Evolutionary conservation across 371 early-diverging fungal species (phyloP).

Genomic region (Mortierella sp.): DNA sequence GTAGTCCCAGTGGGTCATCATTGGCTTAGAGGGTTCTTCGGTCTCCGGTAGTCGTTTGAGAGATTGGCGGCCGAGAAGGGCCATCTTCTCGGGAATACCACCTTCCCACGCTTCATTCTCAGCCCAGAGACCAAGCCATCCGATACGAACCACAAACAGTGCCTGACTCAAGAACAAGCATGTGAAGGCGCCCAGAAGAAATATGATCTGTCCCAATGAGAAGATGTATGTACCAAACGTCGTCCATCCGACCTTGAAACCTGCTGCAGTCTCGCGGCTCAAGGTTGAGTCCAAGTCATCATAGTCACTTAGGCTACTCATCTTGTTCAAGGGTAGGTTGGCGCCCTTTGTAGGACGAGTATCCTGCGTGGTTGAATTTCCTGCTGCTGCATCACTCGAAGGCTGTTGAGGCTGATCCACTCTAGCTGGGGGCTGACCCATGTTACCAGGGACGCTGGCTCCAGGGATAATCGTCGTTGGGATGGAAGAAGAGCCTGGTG

Average conservation of each 20-base stretch:
- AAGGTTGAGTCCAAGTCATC: slow-evolving; percentile 50
- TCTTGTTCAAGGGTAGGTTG: slow-evolving; percentile 47
- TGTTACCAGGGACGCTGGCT: slow-evolving; percentile 48
- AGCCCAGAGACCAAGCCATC: slow-evolving; percentile 52
- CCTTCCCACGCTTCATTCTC: slow-evolving; percentile 39
- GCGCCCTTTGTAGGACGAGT: slow-evolving; percentile 34
- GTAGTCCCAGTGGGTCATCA: slow-evolving; percentile 21
- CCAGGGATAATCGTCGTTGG: slow-evolving; percentile 51
- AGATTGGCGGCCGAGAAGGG: too few species aligned
- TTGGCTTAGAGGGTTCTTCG: slow-evolving; percentile 1
- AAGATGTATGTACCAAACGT: slow-evolving; percentile 42
- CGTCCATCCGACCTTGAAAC: slow-evolving; percentile 43
- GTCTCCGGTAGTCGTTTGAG: too few species aligned
- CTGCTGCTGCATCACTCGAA: neutral
- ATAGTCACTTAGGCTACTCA: slow-evolving; percentile 47
- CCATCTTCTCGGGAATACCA: slow-evolving; percentile 3
- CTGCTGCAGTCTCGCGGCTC: slow-evolving; percentile 50
- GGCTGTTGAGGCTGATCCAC: slow-evolving; percentile 12
- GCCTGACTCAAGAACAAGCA: slow-evolving; percentile 40
- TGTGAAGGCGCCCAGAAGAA: slow-evolving; percentile 39
- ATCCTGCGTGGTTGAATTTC: slow-evolving; percentile 17
- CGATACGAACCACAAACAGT: slow-evolving; percentile 43
- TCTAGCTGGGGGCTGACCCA: slow-evolving; percentile 32
- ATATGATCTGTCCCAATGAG: slow-evolving; percentile 27
- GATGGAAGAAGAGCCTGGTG: slow-evolving; percentile 42